Percentiles rank a stretch among this genome's conserved stretches.
Conservation (phyloP, 257 asterid genomes). For the Schizonepeta tenuifolia region DNA sequence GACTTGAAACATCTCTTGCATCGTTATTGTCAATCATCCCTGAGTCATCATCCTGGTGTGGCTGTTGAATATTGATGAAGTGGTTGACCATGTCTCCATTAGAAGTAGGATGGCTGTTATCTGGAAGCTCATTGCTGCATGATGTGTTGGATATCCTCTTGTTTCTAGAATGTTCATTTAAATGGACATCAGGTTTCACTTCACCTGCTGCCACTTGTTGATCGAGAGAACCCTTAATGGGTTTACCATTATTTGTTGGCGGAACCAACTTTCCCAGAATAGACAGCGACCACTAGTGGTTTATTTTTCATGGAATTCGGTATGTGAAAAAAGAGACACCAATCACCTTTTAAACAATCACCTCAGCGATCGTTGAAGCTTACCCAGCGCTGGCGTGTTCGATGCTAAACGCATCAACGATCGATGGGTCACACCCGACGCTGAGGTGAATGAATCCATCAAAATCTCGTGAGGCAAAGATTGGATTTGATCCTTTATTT, state of each 20-base stretch:
- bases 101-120: constrained; percentile 8
- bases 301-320: constrained; percentile 41
- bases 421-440: no score
- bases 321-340: constrained; percentile 56
- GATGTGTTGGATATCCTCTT: constrained; percentile 20
- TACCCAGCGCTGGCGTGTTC: no score
- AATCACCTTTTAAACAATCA: constrained; percentile 57
- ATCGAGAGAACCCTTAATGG: constrained; percentile 25
- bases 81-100: constrained; percentile 12
- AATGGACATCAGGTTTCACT: constrained; percentile 31
- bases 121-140: constrained; percentile 20
- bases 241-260: constrained; percentile 34
- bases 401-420: no score
- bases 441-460: no score
- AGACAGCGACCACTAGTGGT: constrained; percentile 29
- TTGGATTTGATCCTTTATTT: no score
- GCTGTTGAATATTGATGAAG: constrained; percentile 23
- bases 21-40: constrained; percentile 27
- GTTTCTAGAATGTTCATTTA: constrained; percentile 27
- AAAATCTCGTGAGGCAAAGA: no score
- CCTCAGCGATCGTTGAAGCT: no score
- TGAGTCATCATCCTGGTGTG: constrained; percentile 34
- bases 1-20: constrained; percentile 54
- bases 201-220: constrained; percentile 29
- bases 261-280: constrained; percentile 35